Conservation (phyloP, 2,329 filamentous ascomycete genomes). For the Arthrocladium fulminans region DNA sequence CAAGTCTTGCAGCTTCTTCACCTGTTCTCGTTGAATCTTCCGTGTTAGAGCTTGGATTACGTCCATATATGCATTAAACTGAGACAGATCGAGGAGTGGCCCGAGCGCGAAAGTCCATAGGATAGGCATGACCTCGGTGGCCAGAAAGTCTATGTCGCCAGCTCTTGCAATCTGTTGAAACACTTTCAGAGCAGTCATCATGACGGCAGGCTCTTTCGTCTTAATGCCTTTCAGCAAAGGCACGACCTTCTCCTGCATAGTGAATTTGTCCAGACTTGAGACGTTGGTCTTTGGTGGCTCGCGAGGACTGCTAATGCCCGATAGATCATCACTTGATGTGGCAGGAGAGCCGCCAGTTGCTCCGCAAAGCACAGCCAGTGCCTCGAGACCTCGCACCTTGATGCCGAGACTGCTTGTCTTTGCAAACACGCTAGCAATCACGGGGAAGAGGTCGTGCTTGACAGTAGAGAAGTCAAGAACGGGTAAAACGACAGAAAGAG, state of each 20-base stretch:
- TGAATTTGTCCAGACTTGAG: constrained; percentile 89
- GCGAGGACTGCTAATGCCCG: constrained; percentile 48
- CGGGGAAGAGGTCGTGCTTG: constrained; percentile 92
- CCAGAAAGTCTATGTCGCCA: constrained; percentile 83
- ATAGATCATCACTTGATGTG: constrained; percentile 58
- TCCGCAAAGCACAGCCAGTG: constrained; percentile 82
- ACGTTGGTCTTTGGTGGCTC: constrained; percentile 49
- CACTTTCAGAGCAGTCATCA: constrained; percentile 84
- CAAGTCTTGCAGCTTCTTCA: constrained; percentile 77
- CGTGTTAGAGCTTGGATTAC: constrained; percentile 72
- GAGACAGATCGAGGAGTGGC: constrained; percentile 74
- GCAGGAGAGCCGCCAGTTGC: constrained; percentile 45
- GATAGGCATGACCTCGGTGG: constrained; percentile 79
- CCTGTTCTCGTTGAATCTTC: constrained; percentile 81
- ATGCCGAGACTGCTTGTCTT: constrained; percentile 90
- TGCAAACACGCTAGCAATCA: constrained; percentile 81
- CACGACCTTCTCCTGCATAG: constrained; percentile 94
- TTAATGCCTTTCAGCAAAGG: constrained; percentile 87
- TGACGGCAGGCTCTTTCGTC: constrained; percentile 94
- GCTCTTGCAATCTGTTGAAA: constrained; percentile 72
- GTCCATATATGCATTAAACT: constrained; percentile 84
- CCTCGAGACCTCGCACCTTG: constrained; percentile 84
- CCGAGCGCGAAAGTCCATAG: constrained; percentile 89
- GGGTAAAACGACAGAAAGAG: constrained; percentile 69
- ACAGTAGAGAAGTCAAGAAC: constrained; percentile 92